Base-by-base conservation (phyloP, 768 basidiomycete genomes). In the Sarcomyxa edulis region DNA sequence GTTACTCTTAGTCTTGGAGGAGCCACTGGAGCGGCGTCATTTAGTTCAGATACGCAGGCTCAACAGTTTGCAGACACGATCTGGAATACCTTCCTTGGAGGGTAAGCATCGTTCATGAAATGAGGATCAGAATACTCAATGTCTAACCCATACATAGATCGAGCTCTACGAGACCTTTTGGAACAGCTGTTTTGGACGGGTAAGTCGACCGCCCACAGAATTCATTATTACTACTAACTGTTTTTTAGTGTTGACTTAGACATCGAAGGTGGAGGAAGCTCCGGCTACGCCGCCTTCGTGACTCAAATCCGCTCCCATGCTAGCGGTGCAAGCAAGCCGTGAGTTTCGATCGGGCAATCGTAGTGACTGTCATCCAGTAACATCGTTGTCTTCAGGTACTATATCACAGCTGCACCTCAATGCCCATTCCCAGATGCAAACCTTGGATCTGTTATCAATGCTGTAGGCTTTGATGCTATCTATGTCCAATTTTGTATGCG, bases 41-140 rank as follows among this genome's bases (percentile, higher is more conserved):
- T 83, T 50, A 48, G 60, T 19, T 72, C 68, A 19, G 75, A 76
- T 35, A 49, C 66, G 0, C 68, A 78, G 49, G 80, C 72, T 1
- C 38, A 59, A 26, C 50, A 57, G 5, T 83, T 79, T 48, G 80
- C 76, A 0, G 61, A 74, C 32, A 72, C 69, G 1, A 66, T 84
- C 29, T 84, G 82, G 81, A 67, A 80, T 53, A 47, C 76, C n/a
- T 82, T 84, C 63, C 64, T 84, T 14, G 81, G 78, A 7, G 81
- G 82, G 12, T 65, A n/a, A n/a, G n/a, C n/a, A n/a, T n/a, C n/a
- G n/a, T n/a, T n/a, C n/a, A n/a, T n/a, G n/a, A n/a, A n/a, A n/a
- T n/a, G n/a, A n/a, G n/a, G n/a, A n/a, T n/a, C n/a, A n/a, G n/a
- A n/a, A n/a, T n/a, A n/a, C n/a, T n/a, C n/a, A n/a, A n/a, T n/a